Base-by-base conservation (phyloP, 1,284 basidiomycete species). In the Wallemia ichthyophaga region DNA sequence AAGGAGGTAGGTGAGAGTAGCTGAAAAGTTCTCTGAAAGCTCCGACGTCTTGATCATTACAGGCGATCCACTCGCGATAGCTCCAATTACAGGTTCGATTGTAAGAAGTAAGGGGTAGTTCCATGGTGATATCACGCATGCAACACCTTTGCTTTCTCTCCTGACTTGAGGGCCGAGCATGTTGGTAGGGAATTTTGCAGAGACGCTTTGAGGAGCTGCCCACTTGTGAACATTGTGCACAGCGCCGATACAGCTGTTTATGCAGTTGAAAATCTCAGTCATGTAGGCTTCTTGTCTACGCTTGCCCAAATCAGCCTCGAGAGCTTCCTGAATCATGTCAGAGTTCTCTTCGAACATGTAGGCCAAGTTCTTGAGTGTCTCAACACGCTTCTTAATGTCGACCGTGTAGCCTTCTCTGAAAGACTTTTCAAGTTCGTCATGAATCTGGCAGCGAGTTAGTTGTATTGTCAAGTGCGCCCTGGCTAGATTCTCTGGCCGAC, bases 21-120 rank as follows among this genome's bases (percentile, higher is more conserved):
- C 70, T 24, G 80, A 79, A 1, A 75, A 75, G 7, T 79, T 75
- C 0, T 81, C 77, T 0, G 80, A 73, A n/a, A 80, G 72, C 68
- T 94, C 89, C 0, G 86, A 85, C 0, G 83, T 82, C 64, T 91
- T 91, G 64, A 88, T 60, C 1, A 82, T 72, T 1, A 76, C 77
- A 0, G 81, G 75, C 66, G 81, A 82, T 0, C 86, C 86, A 15
- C 85, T 83, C 0, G 85, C 81, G 33, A 89, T 77, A 1, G 86
- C 86, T 25, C 80, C 79, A 24, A 78, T 75, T 75, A 85, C 67
- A 0, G 78, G 76, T 56, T 69, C 69, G 26, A 80, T 65, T 2
- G 71, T 70, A 54, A 79, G 71, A 58, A 74, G 68, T 64, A 73
- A 67, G 1, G 77, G 77, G 66, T 73, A 79, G 66, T 80, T 80